phyloP scores from a whole-genome alignment of 331 rosid genomes.

The Stylosanthes scabra region DNA sequence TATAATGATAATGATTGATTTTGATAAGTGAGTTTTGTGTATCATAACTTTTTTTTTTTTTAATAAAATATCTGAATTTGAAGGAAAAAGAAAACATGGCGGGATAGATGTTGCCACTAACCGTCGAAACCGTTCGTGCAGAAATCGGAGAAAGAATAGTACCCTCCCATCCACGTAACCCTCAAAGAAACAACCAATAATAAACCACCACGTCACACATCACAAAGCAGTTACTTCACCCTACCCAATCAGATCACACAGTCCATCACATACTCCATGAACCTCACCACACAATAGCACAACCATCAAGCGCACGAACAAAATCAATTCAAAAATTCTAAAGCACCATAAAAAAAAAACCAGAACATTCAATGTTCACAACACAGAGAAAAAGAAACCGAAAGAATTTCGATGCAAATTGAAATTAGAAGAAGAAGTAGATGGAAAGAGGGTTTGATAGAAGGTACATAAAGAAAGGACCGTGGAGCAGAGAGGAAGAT shows the following conservation, averaged over 20 bases:
- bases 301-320: background rate
- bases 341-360: slow-evolving; percentile 9
- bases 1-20: too few relatives aligned
- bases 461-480: slow-evolving; percentile 55
- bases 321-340: slow-evolving; percentile 3
- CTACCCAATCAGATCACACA: background rate
- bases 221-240: background rate
- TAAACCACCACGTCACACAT: slow-evolving; percentile 17
- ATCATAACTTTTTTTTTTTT: too few relatives aligned
- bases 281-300: slow-evolving; percentile 1
- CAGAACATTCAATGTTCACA: background rate
- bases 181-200: background rate
- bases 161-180: background rate
- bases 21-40: too few relatives aligned
- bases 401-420: background rate
- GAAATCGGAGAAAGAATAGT: slow-evolving; percentile 30
- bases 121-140: slow-evolving; percentile 52
- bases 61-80: background rate
- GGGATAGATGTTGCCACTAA: slow-evolving; percentile 54
- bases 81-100: slow-evolving; percentile 32
- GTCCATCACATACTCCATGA: background rate
- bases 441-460: slow-evolving; percentile 34
- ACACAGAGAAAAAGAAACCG: background rate
- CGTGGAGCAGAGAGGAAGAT: slow-evolving; percentile 87
- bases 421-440: background rate